Conservation (phyloP, 768 basidiomycete species). For the Termitomyces sp. region DNA sequence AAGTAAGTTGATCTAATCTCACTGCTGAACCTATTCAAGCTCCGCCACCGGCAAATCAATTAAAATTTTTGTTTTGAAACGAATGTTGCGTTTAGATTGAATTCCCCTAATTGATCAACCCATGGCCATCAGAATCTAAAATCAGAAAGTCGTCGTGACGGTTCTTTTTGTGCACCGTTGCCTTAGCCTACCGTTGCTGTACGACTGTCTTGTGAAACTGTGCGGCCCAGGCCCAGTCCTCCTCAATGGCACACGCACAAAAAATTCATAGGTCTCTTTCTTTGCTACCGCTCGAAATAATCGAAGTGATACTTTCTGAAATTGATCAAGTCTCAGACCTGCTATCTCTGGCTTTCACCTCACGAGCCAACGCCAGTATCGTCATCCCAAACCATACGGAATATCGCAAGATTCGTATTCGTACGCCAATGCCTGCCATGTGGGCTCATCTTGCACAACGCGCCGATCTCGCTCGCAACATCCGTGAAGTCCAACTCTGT, state of each 20-base stretch:
- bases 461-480: conserved; percentile 45
- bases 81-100: too few relatives aligned
- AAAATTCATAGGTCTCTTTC: background rate
- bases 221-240: background rate
- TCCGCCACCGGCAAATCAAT: too few relatives aligned
- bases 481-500: conserved; percentile 46
- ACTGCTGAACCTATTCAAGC: too few relatives aligned
- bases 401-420: conserved; percentile 48
- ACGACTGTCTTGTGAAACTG: background rate
- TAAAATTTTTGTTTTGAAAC: too few relatives aligned
- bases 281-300: conserved; percentile 39
- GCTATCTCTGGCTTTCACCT: conserved; percentile 43
- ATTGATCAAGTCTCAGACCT: conserved; percentile 41
- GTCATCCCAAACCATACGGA: conserved; percentile 49
- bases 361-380: conserved; percentile 32
- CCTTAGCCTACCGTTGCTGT: background rate
- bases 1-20: too few relatives aligned
- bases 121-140: background rate
- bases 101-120: too few relatives aligned
- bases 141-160: too few relatives aligned
- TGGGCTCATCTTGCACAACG: conserved; percentile 53
- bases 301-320: conserved; percentile 46
- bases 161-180: too few relatives aligned
- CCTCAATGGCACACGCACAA: background rate
- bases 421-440: conserved; percentile 36